A percentile compares a stretch with the other conserved stretches of the same genome.
phyloP scores from a whole-genome alignment of 192 early-diverging fungal genomes.

The Chytriomyces hyalinus region DNA sequence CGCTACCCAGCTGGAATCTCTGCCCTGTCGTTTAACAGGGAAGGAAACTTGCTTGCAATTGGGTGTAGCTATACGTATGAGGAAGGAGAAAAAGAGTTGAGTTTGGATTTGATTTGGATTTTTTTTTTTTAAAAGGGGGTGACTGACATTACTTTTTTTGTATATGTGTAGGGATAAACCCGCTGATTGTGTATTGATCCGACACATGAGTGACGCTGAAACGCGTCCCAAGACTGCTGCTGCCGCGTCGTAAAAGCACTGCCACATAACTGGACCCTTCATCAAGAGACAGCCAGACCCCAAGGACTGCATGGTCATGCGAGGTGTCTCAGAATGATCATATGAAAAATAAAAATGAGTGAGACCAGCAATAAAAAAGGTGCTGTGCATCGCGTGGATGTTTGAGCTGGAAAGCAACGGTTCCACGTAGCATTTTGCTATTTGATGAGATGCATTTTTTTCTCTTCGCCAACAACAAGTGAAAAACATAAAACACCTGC shows the following conservation, averaged over 20 bases:
- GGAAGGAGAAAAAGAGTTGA: slow-evolving; percentile 83
- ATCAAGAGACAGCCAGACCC: background rate
- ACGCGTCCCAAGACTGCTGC: slow-evolving; percentile 52
- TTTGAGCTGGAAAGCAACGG: background rate
- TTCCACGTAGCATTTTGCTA: background rate
- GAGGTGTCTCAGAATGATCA: background rate
- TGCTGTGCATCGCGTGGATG: background rate
- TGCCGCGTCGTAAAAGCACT: background rate
- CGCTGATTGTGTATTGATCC: slow-evolving; percentile 70
- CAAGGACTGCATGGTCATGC: background rate
- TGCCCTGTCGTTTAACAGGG: slow-evolving; percentile 78
- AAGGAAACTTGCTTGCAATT: slow-evolving; percentile 81
- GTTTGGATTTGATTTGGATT: slow-evolving; percentile 3
- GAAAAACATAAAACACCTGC: background rate
- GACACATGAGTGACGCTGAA: slow-evolving; percentile 70
- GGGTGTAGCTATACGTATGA: slow-evolving; percentile 95
- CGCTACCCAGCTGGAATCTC: slow-evolving; percentile 83
- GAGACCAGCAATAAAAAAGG: background rate
- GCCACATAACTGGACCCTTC: background rate
- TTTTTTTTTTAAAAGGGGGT: slow-evolving; percentile 4
- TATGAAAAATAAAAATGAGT: background rate
- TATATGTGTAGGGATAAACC: slow-evolving; percentile 42
- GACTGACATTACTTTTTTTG: slow-evolving; percentile 1
- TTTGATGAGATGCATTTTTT: background rate
- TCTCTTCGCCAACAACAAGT: slow-evolving; percentile 2